Evolutionary conservation across 768 basidiomycete species (phyloP).

Genomic region (Suillus weaverae): DNA sequence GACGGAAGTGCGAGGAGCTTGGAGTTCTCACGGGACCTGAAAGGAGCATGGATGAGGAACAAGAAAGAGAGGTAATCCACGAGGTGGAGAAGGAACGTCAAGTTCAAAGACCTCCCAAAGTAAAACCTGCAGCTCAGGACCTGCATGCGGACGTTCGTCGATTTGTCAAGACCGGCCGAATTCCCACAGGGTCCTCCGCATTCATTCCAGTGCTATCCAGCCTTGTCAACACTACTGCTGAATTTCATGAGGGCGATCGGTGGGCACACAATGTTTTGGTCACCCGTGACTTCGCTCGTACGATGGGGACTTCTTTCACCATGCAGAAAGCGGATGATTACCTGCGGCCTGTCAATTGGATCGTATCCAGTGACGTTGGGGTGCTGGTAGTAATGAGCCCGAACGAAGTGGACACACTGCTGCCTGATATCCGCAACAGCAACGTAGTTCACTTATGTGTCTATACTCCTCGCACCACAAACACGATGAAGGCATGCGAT

Average conservation of each 20-base stretch:
- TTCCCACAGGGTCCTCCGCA: conserved; percentile 16
- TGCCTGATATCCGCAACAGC: conserved; percentile 36
- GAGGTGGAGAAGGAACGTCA: conserved; percentile 46
- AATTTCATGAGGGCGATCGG: conserved; percentile 18
- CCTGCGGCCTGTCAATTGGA: conserved; percentile 32
- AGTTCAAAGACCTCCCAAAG: conserved; percentile 35
- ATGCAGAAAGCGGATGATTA: conserved; percentile 13
- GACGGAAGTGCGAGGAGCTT: conserved; percentile 16
- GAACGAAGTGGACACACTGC: conserved; percentile 38
- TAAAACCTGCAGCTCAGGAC: conserved; percentile 22
- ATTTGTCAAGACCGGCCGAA: conserved; percentile 32
- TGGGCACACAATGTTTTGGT: conserved; percentile 21
- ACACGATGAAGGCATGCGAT: conserved; percentile 39
- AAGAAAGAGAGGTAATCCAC: conserved; percentile 48
- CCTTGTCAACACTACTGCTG: conserved; percentile 11
- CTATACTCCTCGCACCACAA: conserved; percentile 40
- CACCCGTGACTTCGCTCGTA: conserved; percentile 19
- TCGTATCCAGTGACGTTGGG: conserved; percentile 16
- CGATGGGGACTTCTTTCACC: conserved; percentile 1
- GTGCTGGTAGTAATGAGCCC: conserved; percentile 43
- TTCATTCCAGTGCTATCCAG: conserved; percentile 23
- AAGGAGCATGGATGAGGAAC: conserved; percentile 44
- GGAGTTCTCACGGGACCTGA: conserved; percentile 18
- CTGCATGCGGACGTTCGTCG: conserved; percentile 20
- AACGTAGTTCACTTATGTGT: conserved; percentile 38